phyloP scores from a whole-genome alignment of 2,329 filamentous ascomycete genomes.

The Colletotrichum liaoningense region DNA sequence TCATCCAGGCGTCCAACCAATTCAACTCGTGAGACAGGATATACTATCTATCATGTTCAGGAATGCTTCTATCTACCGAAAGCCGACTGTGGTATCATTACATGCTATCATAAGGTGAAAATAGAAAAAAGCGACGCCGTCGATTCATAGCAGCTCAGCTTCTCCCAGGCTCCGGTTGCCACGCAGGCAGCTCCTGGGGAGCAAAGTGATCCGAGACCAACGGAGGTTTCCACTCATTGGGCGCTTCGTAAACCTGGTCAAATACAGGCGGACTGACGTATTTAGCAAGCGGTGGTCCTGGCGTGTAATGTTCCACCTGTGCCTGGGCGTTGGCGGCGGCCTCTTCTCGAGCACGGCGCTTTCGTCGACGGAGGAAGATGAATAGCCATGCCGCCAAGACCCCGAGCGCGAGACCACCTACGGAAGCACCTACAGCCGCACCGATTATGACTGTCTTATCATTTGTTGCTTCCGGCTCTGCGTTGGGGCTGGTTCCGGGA shows the following conservation, averaged over 20 bases:
- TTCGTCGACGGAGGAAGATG: neutral
- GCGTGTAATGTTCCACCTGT: neutral
- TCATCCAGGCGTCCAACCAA: neutral
- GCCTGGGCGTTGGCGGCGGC: neutral
- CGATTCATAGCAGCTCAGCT: neutral
- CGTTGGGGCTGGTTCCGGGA: neutral
- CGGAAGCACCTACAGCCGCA: constrained; percentile 1
- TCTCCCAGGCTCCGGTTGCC: neutral
- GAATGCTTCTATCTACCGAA: neutral
- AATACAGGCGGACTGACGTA: neutral
- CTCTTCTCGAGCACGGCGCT: neutral
- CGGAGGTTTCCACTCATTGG: neutral
- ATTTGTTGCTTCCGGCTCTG: too few species aligned
- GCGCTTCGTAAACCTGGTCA: neutral
- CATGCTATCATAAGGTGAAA: neutral
- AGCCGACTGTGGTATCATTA: neutral
- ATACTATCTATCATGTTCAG: neutral
- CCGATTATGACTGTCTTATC: constrained; percentile 5
- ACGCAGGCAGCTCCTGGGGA: neutral
- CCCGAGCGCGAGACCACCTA: neutral
- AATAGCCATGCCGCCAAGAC: neutral
- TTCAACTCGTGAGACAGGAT: neutral
- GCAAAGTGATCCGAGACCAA: neutral
- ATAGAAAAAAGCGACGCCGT: neutral
- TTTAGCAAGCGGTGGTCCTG: neutral